These are phyloP conservation scores for Dichotomocladium elegans DNA, from an alignment of 371 early-diverging fungal species.

Conservation along the genomic window DNA sequence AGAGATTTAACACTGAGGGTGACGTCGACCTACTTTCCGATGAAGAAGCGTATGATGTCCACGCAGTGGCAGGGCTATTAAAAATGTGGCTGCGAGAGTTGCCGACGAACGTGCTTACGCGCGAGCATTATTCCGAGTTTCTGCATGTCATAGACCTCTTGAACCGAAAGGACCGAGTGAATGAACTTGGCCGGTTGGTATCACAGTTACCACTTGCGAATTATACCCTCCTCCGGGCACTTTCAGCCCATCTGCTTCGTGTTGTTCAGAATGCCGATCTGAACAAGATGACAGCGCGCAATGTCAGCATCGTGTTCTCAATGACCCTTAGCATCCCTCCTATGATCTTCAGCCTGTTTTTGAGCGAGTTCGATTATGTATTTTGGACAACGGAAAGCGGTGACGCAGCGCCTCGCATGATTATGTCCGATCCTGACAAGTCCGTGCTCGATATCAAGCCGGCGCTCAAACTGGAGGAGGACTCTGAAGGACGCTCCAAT, in stretches of 20 bases:
- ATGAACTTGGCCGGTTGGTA: constrained; percentile 56
- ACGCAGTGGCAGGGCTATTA: constrained; percentile 81
- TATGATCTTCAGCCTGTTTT: constrained; percentile 62
- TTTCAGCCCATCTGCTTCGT: constrained; percentile 62
- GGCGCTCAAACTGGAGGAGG: constrained; percentile 9
- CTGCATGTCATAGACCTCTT: constrained; percentile 60
- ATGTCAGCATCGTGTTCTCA: constrained; percentile 73
- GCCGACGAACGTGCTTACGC: constrained; percentile 72
- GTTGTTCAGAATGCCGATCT: constrained; percentile 58
- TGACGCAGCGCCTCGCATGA: constrained; percentile 6
- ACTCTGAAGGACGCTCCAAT: constrained; percentile 18
- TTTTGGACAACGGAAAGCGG: constrained; percentile 51
- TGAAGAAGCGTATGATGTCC: constrained; percentile 66
- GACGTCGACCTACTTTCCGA: constrained; percentile 58
- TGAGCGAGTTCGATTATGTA: constrained; percentile 65
- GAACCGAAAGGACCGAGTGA: constrained; percentile 58
- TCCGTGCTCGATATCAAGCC: constrained; percentile 1
- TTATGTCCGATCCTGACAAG: not conserved
- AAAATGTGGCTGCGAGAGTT: constrained; percentile 84
- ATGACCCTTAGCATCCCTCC: constrained; percentile 71
- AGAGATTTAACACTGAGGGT: constrained; percentile 73
- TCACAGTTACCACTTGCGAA: constrained; percentile 55
- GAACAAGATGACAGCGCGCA: constrained; percentile 75
- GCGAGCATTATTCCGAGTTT: constrained; percentile 66
- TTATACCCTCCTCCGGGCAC: constrained; percentile 56